Conservation (phyloP, 2,329 filamentous ascomycete genomes). For the Monilinia vaccinii-corymbosi region DNA sequence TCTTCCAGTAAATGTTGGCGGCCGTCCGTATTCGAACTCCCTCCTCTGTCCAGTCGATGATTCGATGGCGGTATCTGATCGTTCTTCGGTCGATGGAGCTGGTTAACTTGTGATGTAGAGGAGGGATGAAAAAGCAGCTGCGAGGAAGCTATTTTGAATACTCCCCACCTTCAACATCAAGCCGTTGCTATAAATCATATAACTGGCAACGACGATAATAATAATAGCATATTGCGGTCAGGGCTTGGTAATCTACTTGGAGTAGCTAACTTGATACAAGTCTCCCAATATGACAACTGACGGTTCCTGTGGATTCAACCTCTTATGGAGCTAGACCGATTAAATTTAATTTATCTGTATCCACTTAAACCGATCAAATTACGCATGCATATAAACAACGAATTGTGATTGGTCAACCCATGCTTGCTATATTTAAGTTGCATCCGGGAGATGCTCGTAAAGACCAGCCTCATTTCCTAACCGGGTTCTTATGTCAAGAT, state of each 20-base stretch:
- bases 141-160: conserved; percentile 22
- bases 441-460: background rate
- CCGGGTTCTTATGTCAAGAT: background rate
- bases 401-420: background rate
- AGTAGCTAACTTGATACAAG: too few relatives aligned
- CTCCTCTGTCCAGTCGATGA: conserved; percentile 14
- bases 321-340: too few relatives aligned
- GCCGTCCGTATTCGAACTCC: background rate
- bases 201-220: too few relatives aligned
- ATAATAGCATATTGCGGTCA: conserved; percentile 5
- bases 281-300: too few relatives aligned
- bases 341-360: background rate
- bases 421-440: background rate
- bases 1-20: conserved; percentile 11
- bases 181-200: background rate
- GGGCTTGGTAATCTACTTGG: background rate
- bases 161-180: background rate
- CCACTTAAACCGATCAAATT: background rate
- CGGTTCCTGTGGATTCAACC: background rate
- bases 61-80: conserved; percentile 14
- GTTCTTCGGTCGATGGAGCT: conserved; percentile 6
- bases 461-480: background rate
- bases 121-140: conserved; percentile 16
- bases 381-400: background rate
- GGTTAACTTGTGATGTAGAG: conserved; percentile 14